Percentiles rank a stretch among this genome's conserved stretches.
phyloP scores from a whole-genome alignment of 2,329 filamentous ascomycete genomes.

The Cytospora piceicola region DNA sequence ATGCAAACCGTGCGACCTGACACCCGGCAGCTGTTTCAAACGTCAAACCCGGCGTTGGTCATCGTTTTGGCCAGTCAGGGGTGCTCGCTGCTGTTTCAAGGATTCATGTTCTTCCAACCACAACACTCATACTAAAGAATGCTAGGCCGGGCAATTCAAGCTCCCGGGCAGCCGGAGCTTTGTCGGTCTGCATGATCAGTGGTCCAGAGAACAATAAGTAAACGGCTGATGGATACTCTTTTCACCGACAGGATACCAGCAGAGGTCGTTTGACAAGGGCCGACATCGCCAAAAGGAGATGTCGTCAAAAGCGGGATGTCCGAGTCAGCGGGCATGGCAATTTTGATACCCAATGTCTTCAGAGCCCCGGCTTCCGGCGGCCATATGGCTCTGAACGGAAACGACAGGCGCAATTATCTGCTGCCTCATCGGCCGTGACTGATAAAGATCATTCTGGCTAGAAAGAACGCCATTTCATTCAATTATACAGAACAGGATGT shows the following conservation, averaged over 20 bases:
- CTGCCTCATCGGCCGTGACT: slow-evolving; percentile 7
- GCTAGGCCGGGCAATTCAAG: slow-evolving; percentile 18
- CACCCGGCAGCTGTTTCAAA: slow-evolving; percentile 26
- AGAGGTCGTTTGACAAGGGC: slow-evolving; percentile 3
- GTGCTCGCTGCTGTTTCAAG: slow-evolving; percentile 19
- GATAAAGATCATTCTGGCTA: not conserved
- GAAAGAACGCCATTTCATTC: not conserved
- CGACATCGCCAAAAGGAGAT: slow-evolving; percentile 18
- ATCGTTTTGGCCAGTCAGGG: slow-evolving; percentile 24
- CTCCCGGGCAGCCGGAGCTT: not conserved
- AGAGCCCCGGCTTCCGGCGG: not conserved
- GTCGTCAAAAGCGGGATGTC: slow-evolving; percentile 1
- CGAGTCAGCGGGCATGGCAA: slow-evolving; percentile 15
- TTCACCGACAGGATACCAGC: slow-evolving; percentile 18
- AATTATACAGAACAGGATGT: slow-evolving; percentile 10
- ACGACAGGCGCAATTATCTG: slow-evolving; percentile 12
- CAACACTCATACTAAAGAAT: slow-evolving; percentile 20
- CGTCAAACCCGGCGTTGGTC: slow-evolving; percentile 26
- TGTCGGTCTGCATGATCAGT: not conserved
- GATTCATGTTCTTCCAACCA: slow-evolving; percentile 16
- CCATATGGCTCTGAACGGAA: not conserved
- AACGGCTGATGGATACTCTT: not conserved
- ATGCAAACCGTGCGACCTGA: slow-evolving; percentile 17
- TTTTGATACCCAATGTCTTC: slow-evolving; percentile 6
- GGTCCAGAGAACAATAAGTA: slow-evolving; percentile 4